These are phyloP conservation scores for Anastatica hierochuntica DNA, from an alignment of 345 rosid species.

Conservation along the genomic window DNA sequence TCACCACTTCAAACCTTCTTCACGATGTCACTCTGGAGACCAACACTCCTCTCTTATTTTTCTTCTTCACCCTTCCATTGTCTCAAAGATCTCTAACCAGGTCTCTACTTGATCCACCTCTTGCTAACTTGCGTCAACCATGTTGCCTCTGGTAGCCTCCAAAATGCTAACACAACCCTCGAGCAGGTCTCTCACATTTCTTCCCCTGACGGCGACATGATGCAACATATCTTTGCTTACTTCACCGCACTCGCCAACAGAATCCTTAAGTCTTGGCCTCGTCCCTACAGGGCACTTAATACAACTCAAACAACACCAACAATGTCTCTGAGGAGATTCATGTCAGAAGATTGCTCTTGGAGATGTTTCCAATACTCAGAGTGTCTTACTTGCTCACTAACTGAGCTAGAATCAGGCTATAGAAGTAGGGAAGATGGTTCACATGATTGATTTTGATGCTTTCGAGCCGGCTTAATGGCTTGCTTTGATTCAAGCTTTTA, in stretches of 20 bases:
- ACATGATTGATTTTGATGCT: slow-evolving; percentile 72
- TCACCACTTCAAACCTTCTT: slow-evolving; percentile 77
- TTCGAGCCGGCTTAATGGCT: slow-evolving; percentile 84
- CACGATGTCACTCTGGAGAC: slow-evolving; percentile 53
- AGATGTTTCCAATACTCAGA: slow-evolving; percentile 75
- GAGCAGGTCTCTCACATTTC: slow-evolving; percentile 75
- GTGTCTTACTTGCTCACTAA: slow-evolving; percentile 65
- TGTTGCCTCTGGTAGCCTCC: slow-evolving; percentile 68
- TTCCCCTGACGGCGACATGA: slow-evolving; percentile 81
- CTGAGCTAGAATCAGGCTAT: slow-evolving; percentile 77
- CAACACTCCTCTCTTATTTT: slow-evolving; percentile 23
- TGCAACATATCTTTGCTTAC: slow-evolving; percentile 88
- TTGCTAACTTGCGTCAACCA: slow-evolving; percentile 85
- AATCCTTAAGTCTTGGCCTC: slow-evolving; percentile 85
- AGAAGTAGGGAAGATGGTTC: slow-evolving; percentile 97
- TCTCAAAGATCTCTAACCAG: slow-evolving; percentile 81
- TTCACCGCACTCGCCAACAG: slow-evolving; percentile 79
- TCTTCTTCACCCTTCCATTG: slow-evolving; percentile 67
- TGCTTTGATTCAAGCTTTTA: slow-evolving; percentile 66
- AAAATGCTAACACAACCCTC: slow-evolving; percentile 76
- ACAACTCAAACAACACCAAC: slow-evolving; percentile 44
- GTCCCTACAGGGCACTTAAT: slow-evolving; percentile 76
- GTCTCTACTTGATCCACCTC: slow-evolving; percentile 78
- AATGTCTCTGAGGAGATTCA: slow-evolving; percentile 50
- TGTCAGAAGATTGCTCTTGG: slow-evolving; percentile 50